Conservation (phyloP, 305 asterid species). For the Ilex paraguariensis region DNA sequence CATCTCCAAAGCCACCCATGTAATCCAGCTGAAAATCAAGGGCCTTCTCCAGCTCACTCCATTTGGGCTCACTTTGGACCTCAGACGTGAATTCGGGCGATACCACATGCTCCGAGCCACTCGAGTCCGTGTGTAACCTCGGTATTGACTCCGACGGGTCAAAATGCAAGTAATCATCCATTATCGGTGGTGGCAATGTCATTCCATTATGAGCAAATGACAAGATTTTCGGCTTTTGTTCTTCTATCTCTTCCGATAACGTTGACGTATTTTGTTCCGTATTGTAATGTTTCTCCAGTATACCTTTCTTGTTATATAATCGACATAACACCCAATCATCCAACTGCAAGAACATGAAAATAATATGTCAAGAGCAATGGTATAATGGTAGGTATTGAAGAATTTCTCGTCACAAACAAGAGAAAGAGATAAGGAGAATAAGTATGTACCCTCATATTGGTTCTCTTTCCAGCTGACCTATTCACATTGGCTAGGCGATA, state of each 20-base stretch:
- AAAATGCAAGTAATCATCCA: conserved; percentile 24
- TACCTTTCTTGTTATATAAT: conserved; percentile 84
- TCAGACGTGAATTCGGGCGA: conserved; percentile 59
- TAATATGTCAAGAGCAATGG: too few relatives aligned
- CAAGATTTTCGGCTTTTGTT: too few relatives aligned
- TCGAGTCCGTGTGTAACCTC: conserved; percentile 68
- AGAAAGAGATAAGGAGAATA: background rate
- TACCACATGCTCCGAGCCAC: conserved; percentile 79
- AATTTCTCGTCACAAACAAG: too few relatives aligned
- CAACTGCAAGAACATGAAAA: conserved; percentile 39
- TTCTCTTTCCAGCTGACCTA: conserved; percentile 71
- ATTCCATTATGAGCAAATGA: too few relatives aligned
- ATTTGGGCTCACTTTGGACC: conserved; percentile 71
- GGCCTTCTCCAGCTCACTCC: conserved; percentile 51
- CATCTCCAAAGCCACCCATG: conserved; percentile 28
- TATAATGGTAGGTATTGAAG: too few relatives aligned
- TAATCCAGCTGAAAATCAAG: conserved; percentile 45
- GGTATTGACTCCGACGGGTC: conserved; percentile 73
- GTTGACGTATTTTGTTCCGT: too few relatives aligned
- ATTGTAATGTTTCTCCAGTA: conserved; percentile 42
- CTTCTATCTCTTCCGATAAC: too few relatives aligned
- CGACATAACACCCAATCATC: conserved; percentile 99
- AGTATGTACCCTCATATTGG: conserved; percentile 57
- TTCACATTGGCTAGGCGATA: conserved; percentile 89
- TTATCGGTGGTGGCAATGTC: too few relatives aligned